Conservation (phyloP, 305 asterid species). For the Nicotiana rustica region DNA sequence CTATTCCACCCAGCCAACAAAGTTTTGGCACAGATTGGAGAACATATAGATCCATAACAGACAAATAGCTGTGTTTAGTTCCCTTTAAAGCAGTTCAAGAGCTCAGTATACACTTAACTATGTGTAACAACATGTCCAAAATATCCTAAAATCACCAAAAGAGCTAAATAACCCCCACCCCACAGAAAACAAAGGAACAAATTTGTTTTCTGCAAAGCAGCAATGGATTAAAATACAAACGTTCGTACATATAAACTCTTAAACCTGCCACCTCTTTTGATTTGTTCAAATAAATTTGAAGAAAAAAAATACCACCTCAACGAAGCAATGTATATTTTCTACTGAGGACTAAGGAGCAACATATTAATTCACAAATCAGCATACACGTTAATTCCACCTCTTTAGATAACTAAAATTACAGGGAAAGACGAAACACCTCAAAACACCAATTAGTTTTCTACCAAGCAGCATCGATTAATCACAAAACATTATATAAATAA, state of each 20-base stretch:
- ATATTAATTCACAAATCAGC: neutral
- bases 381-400: conserved; percentile 15
- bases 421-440: neutral
- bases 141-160: neutral
- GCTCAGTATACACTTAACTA: neutral
- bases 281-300: neutral
- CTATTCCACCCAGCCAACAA: neutral
- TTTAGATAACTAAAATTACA: neutral
- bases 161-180: neutral
- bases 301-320: neutral
- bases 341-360: too few species aligned
- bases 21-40: neutral
- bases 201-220: neutral
- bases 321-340: too few species aligned
- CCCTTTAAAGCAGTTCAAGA: neutral
- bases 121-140: neutral
- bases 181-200: neutral
- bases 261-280: neutral
- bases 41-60: neutral
- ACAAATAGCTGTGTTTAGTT: conserved; percentile 1
- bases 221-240: neutral
- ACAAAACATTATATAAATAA: neutral
- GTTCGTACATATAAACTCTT: neutral
- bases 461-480: neutral
- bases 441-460: neutral